phyloP scores from a whole-genome alignment of 139 green algal genomes.

The Cymbomonas tetramitiformis region DNA sequence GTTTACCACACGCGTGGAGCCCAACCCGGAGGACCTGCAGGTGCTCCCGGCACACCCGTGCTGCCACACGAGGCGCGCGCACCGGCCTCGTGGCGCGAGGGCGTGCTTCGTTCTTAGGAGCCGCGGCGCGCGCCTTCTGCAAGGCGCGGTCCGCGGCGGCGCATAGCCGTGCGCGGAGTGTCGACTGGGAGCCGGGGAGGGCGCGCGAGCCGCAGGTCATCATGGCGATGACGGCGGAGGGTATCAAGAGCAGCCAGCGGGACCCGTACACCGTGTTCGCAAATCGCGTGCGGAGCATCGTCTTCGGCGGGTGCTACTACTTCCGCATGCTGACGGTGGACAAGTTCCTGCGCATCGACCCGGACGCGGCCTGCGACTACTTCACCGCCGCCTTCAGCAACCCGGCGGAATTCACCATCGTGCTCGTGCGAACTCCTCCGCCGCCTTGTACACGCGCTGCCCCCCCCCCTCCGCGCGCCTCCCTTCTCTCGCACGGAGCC shows the following conservation, averaged over 20 bases:
- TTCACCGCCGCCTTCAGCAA: slow-evolving; percentile 48
- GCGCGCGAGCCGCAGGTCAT: slow-evolving; percentile 25
- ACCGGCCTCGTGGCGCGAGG: too few species aligned
- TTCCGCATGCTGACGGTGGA: slow-evolving; percentile 43
- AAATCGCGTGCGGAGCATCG: slow-evolving; percentile 38
- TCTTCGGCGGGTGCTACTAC: slow-evolving; percentile 62
- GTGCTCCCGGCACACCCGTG: too few species aligned
- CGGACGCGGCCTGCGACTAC: slow-evolving; percentile 30
- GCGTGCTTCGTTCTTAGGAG: too few species aligned
- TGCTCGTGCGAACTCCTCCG: too few species aligned
- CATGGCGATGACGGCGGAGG: slow-evolving; percentile 27
- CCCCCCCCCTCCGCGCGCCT: too few species aligned
- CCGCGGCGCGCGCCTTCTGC: too few species aligned
- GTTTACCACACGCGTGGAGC: slow-evolving; percentile 30
- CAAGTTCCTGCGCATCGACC: slow-evolving; percentile 38
- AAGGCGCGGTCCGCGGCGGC: too few species aligned
- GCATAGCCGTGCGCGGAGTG: too few species aligned
- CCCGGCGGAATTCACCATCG: slow-evolving; percentile 56
- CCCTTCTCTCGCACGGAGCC: too few species aligned
- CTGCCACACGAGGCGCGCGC: too few species aligned
- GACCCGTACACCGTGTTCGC: slow-evolving; percentile 43
- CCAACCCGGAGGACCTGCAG: slow-evolving; percentile 19
- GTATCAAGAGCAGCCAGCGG: slow-evolving; percentile 40
- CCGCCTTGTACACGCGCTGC: too few species aligned
- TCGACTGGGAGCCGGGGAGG: slow-evolving; percentile 18